phyloP scores from a whole-genome alignment of 495 filamentous ascomycete species.

The Symbiotaphrina buchneri region DNA sequence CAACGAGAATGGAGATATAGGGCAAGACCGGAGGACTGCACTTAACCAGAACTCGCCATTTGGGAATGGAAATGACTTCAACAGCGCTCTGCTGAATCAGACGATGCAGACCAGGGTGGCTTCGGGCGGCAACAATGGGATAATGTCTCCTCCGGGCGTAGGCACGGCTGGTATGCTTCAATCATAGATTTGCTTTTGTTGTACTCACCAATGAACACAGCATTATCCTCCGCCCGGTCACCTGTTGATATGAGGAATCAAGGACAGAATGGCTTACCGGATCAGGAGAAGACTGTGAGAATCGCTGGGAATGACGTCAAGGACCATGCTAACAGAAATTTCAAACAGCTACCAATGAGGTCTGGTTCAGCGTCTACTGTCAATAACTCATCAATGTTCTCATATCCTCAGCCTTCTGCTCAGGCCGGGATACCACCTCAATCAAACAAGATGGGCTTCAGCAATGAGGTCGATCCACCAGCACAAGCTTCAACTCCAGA shows the following conservation, averaged over 20 bases:
- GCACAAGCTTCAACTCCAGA: constrained; percentile 18
- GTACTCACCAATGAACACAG: background rate
- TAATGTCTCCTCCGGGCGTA: constrained; percentile 9
- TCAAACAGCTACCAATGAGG: background rate
- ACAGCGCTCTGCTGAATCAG: constrained; percentile 7
- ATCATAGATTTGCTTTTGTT: background rate
- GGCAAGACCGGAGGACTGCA: constrained; percentile 37
- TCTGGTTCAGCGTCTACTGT: constrained; percentile 1
- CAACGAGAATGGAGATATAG: constrained; percentile 43
- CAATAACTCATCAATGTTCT: constrained; percentile 6
- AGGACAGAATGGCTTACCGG: constrained; percentile 7
- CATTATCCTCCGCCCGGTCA: constrained; percentile 7
- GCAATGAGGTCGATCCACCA: constrained; percentile 16
- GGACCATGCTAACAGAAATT: constrained; percentile 3
- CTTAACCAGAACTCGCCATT: constrained; percentile 46
- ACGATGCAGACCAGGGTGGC: constrained; percentile 10
- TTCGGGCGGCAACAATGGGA: constrained; percentile 7
- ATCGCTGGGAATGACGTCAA: constrained; percentile 6
- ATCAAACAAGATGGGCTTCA: constrained; percentile 12
- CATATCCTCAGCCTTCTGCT: constrained; percentile 11
- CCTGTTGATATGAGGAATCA: constrained; percentile 11
- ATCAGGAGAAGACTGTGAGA: constrained; percentile 9
- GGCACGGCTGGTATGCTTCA: constrained; percentile 5
- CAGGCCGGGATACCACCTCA: constrained; percentile 11
- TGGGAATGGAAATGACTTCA: constrained; percentile 25